Conservation (phyloP, 805 yeast species). For the Wickerhamiella kurtzmanii region DNA sequence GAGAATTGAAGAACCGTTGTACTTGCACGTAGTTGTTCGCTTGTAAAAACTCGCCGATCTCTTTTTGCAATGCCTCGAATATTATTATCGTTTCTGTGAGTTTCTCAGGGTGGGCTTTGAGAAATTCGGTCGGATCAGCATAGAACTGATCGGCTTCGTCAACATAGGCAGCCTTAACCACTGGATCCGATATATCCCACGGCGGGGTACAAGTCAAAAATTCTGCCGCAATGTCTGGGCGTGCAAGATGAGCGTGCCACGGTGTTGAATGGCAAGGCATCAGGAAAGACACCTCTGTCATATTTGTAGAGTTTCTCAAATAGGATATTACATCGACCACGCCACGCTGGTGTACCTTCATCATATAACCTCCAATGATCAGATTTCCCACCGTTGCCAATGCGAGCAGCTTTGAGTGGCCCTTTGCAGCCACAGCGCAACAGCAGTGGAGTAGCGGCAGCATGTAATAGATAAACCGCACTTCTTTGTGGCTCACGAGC, state of each 20-base stretch:
- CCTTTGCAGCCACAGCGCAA: constrained; percentile 27
- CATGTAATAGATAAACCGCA: constrained; percentile 74
- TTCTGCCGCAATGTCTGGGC: constrained; percentile 41
- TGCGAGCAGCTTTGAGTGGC: constrained; percentile 21
- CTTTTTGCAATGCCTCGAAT: constrained; percentile 44
- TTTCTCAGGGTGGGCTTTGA: constrained; percentile 35
- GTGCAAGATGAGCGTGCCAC: constrained; percentile 73
- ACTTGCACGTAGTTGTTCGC: constrained; percentile 26
- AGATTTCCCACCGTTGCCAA: constrained; percentile 26
- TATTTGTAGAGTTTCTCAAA: constrained; percentile 31
- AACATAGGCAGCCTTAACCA: constrained; percentile 31
- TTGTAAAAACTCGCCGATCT: constrained; percentile 24
- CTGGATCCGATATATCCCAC: constrained; percentile 5
- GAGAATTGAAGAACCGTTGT: constrained; percentile 57
- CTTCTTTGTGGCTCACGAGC: constrained; percentile 69
- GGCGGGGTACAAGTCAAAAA: constrained; percentile 91
- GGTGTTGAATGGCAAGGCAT: constrained; percentile 98
- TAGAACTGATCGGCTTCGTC: constrained; percentile 86
- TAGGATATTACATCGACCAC: constrained; percentile 53
- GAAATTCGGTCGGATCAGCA: constrained; percentile 45
- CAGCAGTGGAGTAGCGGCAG: constrained; percentile 50
- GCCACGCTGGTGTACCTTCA: constrained; percentile 74
- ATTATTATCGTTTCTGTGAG: constrained; percentile 37
- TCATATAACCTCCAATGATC: constrained; percentile 36
- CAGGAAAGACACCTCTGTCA: constrained; percentile 56